phyloP scores from a whole-genome alignment of 2,329 filamentous ascomycete genomes.

The Corinectria fuckeliana region DNA sequence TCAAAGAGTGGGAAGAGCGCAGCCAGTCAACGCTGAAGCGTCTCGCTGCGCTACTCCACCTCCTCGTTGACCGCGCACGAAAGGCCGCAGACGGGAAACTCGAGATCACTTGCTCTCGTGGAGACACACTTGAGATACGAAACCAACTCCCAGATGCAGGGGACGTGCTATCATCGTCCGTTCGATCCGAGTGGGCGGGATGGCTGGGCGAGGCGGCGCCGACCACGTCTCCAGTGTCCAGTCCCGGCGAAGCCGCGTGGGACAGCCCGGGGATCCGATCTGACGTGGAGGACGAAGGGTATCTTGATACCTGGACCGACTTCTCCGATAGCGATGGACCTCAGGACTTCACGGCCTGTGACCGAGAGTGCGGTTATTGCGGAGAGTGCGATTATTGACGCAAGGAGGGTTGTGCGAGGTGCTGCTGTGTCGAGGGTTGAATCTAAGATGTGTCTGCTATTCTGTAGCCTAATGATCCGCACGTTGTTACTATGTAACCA shows the following conservation, averaged over 20 bases:
- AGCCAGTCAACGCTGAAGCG: constrained; percentile 40
- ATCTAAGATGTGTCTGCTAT: not conserved
- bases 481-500: too few relatives aligned
- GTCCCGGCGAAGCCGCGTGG: not conserved
- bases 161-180: constrained; percentile 30
- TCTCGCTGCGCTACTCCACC: constrained; percentile 35
- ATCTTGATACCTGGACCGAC: not conserved
- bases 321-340: not conserved
- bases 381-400: constrained; percentile 32
- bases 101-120: constrained; percentile 30
- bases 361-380: constrained; percentile 40
- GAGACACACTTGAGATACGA: constrained; percentile 33
- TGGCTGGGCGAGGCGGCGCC: constrained; percentile 28
- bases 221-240: not conserved
- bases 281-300: not conserved
- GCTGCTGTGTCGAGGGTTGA: not conserved
- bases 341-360: constrained; percentile 36
- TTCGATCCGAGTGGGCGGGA: constrained; percentile 32
- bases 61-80: constrained; percentile 22
- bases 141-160: constrained; percentile 32
- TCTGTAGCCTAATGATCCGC: not conserved
- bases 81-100: constrained; percentile 25
- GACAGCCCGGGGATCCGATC: not conserved
- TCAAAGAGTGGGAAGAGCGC: constrained; percentile 46
- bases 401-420: not conserved